Evolutionary conservation across 371 early-diverging fungal genomes (phyloP).

Genomic region (Actinomortierella ambigua): DNA sequence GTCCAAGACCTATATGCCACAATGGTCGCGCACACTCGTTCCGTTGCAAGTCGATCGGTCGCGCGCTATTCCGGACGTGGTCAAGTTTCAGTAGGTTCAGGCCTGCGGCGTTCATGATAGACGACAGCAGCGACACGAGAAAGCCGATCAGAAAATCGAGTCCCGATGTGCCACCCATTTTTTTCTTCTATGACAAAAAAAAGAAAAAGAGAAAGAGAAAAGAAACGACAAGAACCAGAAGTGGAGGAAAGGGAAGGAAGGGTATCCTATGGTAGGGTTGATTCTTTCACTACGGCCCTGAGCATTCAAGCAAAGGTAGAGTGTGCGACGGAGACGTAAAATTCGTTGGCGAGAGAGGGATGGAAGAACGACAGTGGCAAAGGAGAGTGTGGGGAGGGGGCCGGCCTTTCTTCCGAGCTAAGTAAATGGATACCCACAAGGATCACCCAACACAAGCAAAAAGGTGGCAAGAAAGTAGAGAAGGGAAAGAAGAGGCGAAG

Average conservation of each 20-base stretch:
- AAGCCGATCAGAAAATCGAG: slow-evolving; percentile 66
- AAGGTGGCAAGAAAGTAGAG: too few relatives aligned
- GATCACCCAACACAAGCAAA: background rate
- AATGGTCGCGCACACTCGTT: slow-evolving; percentile 68
- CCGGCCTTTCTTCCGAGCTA: slow-evolving; percentile 47
- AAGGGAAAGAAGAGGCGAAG: too few relatives aligned
- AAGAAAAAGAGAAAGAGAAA: background rate
- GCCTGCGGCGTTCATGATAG: slow-evolving; percentile 74
- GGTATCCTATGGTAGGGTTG: background rate
- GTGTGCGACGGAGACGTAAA: background rate
- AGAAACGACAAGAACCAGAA: background rate
- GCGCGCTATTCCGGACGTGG: slow-evolving; percentile 64
- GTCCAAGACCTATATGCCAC: slow-evolving; percentile 73
- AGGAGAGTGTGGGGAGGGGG: background rate
- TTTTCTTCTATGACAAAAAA: slow-evolving; percentile 1
- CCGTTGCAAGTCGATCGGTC: slow-evolving; percentile 51
- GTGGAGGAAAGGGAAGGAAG: background rate
- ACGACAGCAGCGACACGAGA: slow-evolving; percentile 64
- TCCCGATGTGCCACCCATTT: slow-evolving; percentile 31
- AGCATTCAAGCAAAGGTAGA: background rate
- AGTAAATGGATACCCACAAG: too few relatives aligned
- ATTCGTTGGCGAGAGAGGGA: background rate
- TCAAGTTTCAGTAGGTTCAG: slow-evolving; percentile 70
- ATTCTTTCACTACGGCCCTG: too few relatives aligned
- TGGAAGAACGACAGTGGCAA: background rate